Base-by-base conservation (phyloP, 345 rosid species). In the Moringa oleifera region DNA sequence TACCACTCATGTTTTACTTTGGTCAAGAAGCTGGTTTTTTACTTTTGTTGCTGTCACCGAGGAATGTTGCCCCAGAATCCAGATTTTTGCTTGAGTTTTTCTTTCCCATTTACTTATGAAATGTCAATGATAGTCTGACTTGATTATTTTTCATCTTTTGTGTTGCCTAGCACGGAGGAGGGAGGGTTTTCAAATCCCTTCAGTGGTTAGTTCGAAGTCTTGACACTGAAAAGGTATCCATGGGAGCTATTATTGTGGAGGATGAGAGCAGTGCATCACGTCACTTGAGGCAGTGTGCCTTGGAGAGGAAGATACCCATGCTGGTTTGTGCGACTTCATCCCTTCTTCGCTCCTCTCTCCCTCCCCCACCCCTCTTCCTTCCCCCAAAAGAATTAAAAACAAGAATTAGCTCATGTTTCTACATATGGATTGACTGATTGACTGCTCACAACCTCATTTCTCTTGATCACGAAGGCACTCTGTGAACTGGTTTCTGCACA, bases 241-340 rank as follows among this genome's bases (percentile, higher is more conserved):
- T 66, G 23, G 84, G 80, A 63, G 70, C 64, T 59, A 75, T 87
- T 45, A 73, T 81, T 60, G 72, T 78, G 23, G 90, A 87, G 70
- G 66, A 77, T 20, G 80, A 66, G 53, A 72, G 58, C 20, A 70
- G 67, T 65, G 73, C 69, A 4, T 80, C 85, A 21, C 87, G 88
- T 2, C 94, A 87, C 71, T 75, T 84, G 73, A 76, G 71, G 67
- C 80, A 82, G 9, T 84, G 82, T 63, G 89, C 88, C 23, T 61
- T 47, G 8, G 93, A 87, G 69, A 79, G 73, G 71, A 72, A 77
- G 58, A 78, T 84, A 70, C 76, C 85, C 19, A 41, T 84, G 75
- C 60, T 82, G 85, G 90, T 80, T 53, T 46, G 79, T 75, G 49
- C 41, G 33, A 8, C 19, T 37, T 66, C 12, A 16, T 0, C 45